Percentiles rank a stretch among this genome's conserved stretches.
Conservation (phyloP, 176 grass and related monocot genomes). For the Oryza coarctata region DNA sequence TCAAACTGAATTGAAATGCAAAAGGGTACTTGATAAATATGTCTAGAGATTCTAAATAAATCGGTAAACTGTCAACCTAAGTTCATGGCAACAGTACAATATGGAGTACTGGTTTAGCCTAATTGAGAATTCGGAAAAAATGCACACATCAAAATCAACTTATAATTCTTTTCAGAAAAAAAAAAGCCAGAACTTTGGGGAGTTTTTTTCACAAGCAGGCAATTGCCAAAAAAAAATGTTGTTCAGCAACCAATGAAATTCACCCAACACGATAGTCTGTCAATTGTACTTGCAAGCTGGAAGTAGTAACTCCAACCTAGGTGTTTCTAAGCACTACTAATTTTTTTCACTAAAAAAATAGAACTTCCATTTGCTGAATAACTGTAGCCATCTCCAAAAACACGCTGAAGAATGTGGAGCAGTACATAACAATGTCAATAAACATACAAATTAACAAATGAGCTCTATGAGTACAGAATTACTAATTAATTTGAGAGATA, state of each 20-base stretch:
- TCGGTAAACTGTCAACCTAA: neutral
- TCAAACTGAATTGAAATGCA: conserved; percentile 8
- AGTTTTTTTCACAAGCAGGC: neutral
- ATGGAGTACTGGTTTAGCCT: neutral
- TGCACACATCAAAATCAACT: neutral
- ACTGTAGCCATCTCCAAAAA: conserved; percentile 15
- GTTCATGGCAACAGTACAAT: neutral
- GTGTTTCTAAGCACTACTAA: neutral
- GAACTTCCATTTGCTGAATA: conserved; percentile 15
- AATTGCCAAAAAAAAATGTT: neutral
- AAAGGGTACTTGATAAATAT: conserved; percentile 14
- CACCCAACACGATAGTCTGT: neutral
- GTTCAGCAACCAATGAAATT: neutral
- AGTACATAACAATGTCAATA: neutral
- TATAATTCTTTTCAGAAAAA: neutral
- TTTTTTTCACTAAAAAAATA: neutral
- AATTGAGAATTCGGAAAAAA: neutral
- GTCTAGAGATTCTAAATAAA: conserved; percentile 17
- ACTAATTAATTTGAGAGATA: neutral
- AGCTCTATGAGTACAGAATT: neutral
- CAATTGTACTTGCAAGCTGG: conserved; percentile 8
- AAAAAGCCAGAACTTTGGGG: neutral
- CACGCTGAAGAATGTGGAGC: conserved; percentile 29
- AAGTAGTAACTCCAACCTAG: conserved; percentile 10
- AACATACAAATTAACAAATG: neutral